phyloP scores from a whole-genome alignment of 2,329 filamentous ascomycete genomes.

The Dryadomyces quercivorus region DNA sequence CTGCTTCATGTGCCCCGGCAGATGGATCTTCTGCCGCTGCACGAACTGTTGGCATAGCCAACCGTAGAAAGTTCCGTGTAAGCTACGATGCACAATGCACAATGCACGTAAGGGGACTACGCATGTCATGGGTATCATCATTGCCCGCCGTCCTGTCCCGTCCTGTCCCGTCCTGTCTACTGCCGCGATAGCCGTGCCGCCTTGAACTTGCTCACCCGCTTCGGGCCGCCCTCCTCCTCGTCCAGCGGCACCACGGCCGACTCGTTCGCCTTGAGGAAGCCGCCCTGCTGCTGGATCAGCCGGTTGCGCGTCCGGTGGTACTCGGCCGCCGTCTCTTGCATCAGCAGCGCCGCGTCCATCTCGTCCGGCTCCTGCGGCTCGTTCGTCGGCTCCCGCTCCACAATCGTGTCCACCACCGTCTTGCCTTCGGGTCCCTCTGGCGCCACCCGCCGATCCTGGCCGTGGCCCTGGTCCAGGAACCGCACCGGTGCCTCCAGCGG shows the following conservation, averaged over 20 bases:
- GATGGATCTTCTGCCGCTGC: conserved; percentile 21
- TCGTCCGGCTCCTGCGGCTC: conserved; percentile 40
- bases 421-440: conserved; percentile 34
- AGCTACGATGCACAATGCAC: no score
- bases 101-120: no score
- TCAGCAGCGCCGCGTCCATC: conserved; percentile 59
- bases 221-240: conserved; percentile 50
- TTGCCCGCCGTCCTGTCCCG: neutral
- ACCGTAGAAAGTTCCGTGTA: neutral
- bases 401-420: conserved; percentile 46
- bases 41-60: neutral
- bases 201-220: conserved; percentile 61
- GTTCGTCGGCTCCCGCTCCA: conserved; percentile 37
- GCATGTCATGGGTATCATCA: no score
- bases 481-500: conserved; percentile 30
- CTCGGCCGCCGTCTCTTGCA: conserved; percentile 67
- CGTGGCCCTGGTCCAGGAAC: conserved; percentile 25
- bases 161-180: no score
- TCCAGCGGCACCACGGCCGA: conserved; percentile 54
- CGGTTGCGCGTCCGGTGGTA: conserved; percentile 74
- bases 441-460: conserved; percentile 16
- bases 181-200: conserved; percentile 50
- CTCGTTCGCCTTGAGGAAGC: conserved; percentile 64
- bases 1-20: conserved; percentile 38
- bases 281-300: conserved; percentile 72